Conservation (phyloP, 352 stramenopile genomes). For the Paralagenidium karlingii region DNA sequence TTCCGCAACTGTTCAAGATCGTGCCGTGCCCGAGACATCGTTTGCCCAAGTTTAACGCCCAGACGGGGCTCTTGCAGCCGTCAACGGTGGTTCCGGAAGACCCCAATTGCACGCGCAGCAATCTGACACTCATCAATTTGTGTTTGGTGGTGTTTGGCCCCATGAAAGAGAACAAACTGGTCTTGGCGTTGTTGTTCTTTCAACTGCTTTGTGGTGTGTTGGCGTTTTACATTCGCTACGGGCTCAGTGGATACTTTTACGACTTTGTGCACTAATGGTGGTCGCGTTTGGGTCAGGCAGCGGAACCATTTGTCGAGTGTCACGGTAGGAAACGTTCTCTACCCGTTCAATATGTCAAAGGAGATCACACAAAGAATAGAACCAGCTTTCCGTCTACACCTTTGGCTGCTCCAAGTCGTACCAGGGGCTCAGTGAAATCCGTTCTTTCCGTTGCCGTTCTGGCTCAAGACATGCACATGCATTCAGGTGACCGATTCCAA, state of each 20-base stretch:
- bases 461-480: no score
- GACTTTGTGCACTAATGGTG: slow-evolving; percentile 61
- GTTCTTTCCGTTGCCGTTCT: no score
- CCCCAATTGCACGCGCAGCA: slow-evolving; percentile 47
- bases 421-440: no score
- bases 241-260: slow-evolving; percentile 79
- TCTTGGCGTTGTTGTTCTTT: slow-evolving; percentile 55
- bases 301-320: no score
- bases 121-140: slow-evolving; percentile 84
- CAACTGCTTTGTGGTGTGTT: slow-evolving; percentile 53
- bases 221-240: slow-evolving; percentile 80
- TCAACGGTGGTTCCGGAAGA: slow-evolving; percentile 83
- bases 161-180: slow-evolving; percentile 65
- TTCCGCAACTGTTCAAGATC: slow-evolving; percentile 97
- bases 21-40: slow-evolving; percentile 96
- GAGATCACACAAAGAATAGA: no score
- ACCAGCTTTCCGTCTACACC: no score
- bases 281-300: no score
- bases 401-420: no score
- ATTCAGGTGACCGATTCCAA: no score
- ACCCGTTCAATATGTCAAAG: no score
- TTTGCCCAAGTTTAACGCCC: slow-evolving; percentile 90
- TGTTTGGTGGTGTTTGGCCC: slow-evolving; percentile 76
- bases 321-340: slow-evolving; percentile 24
- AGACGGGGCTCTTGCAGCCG: slow-evolving; percentile 86